These are phyloP conservation scores for Fusarium nurragi DNA, from an alignment of 2,329 filamentous ascomycete species.

Conservation along the genomic window DNA sequence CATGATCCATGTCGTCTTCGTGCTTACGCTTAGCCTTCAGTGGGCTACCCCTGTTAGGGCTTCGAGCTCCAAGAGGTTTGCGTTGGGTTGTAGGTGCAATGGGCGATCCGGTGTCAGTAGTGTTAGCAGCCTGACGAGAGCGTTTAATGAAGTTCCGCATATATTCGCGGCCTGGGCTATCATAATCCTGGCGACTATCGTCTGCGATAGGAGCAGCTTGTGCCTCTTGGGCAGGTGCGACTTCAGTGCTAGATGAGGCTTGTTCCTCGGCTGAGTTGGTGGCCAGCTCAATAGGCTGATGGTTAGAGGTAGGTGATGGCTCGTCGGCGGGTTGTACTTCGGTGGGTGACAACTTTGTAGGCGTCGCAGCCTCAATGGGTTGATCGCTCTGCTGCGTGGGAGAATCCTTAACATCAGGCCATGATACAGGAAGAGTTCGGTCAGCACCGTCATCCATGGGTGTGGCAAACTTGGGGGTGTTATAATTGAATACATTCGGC, in stretches of 20 bases:
- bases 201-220: slow-evolving; percentile 8
- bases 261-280: not conserved
- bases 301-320: not conserved
- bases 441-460: not conserved
- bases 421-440: not conserved
- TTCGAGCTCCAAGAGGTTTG: slow-evolving; percentile 48
- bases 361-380: not conserved
- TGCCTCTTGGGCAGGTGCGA: slow-evolving; percentile 12
- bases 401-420: not conserved
- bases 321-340: not conserved
- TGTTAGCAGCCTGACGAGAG: slow-evolving; percentile 42
- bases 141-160: slow-evolving; percentile 51
- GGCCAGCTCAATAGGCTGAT: not conserved
- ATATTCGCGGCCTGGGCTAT: slow-evolving; percentile 50
- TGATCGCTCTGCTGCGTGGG: not conserved
- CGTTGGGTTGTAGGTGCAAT: slow-evolving; percentile 42
- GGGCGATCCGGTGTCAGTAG: slow-evolving; percentile 47
- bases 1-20: slow-evolving; percentile 31
- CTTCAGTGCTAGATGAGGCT: not conserved
- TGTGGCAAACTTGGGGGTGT: not conserved
- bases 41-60: slow-evolving; percentile 50
- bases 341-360: too few relatives aligned
- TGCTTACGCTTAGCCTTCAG: slow-evolving; percentile 48
- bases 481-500: not conserved
- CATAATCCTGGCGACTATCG: slow-evolving; percentile 36